Percentiles rank a stretch among this genome's conserved stretches.
Evolutionary conservation across 2,329 filamentous ascomycete species (phyloP).

Genomic region (Trichoderma endophyticum): DNA sequence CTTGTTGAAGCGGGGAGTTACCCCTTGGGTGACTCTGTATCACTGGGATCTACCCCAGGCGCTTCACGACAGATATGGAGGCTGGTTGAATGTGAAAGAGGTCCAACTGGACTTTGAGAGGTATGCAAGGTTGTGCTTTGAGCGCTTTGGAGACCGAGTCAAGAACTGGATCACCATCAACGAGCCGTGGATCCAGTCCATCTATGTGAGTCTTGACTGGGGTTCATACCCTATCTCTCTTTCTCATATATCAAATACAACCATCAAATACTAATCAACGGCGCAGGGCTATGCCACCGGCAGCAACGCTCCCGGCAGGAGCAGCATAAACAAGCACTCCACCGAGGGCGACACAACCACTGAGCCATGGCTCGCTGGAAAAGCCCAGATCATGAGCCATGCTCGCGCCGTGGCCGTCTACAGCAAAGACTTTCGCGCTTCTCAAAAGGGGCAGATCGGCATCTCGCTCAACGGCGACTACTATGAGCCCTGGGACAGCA

Average conservation of each 20-base stretch:
- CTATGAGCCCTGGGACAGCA: constrained; percentile 36
- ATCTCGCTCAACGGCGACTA: constrained; percentile 39
- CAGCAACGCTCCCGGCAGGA: constrained; percentile 33
- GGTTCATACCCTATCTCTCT: neutral
- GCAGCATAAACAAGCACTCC: constrained; percentile 23
- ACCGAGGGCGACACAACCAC: constrained; percentile 32
- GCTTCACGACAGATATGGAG: constrained; percentile 37
- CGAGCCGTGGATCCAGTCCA: constrained; percentile 38
- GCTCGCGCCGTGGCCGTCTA: constrained; percentile 33
- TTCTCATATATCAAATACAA: neutral
- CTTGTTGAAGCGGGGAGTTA: constrained; percentile 54
- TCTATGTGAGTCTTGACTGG: constrained; percentile 28
- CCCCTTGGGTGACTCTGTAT: constrained; percentile 60
- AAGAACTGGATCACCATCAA: constrained; percentile 41
- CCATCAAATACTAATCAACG: neutral
- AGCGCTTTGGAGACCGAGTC: constrained; percentile 41
- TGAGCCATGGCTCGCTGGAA: constrained; percentile 37
- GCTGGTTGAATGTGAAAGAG: constrained; percentile 32
- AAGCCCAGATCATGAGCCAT: constrained; percentile 37
- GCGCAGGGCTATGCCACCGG: constrained; percentile 34
- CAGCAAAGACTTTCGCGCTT: constrained; percentile 30
- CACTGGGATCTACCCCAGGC: constrained; percentile 56
- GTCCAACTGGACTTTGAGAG: constrained; percentile 35
- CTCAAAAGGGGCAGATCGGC: constrained; percentile 33
- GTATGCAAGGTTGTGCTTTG: constrained; percentile 37